A percentile compares a stretch with the other conserved stretches of the same genome.
These are phyloP conservation scores for Pontederia crassipes DNA, from an alignment of 176 grass and related monocot genomes.

Conservation along the genomic window DNA sequence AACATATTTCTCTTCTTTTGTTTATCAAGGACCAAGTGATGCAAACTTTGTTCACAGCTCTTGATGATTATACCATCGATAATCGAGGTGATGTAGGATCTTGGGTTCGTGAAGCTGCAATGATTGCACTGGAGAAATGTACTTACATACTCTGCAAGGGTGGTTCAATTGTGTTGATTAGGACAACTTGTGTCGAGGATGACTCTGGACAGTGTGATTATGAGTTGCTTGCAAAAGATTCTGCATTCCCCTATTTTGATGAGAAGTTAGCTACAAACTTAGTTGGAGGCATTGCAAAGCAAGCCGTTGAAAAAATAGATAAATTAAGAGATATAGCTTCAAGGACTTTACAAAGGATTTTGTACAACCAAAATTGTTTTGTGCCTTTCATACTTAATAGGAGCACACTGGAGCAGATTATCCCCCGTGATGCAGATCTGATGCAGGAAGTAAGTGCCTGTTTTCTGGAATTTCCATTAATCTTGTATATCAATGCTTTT, in stretches of 20 bases:
- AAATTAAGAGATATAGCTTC: constrained; percentile 87
- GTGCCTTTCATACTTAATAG: constrained; percentile 60
- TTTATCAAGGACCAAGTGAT: constrained; percentile 68
- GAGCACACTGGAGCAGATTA: constrained; percentile 58
- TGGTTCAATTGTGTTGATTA: constrained; percentile 28
- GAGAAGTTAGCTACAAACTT: constrained; percentile 51
- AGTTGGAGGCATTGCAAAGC: constrained; percentile 70
- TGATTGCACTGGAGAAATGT: constrained; percentile 81
- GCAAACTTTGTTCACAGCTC: constrained; percentile 66
- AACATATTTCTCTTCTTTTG: constrained; percentile 37
- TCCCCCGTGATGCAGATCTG: constrained; percentile 49
- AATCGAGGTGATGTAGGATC: constrained; percentile 98
- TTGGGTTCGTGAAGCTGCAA: constrained; percentile 95
- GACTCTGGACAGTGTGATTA: constrained; percentile 16
- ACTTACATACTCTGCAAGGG: constrained; percentile 67
- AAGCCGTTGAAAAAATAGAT: constrained; percentile 92
- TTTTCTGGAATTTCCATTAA: not conserved
- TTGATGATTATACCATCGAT: constrained; percentile 87
- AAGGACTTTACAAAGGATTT: constrained; percentile 64
- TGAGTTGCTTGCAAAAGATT: constrained; percentile 25
- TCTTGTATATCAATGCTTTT: not conserved
- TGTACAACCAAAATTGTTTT: constrained; percentile 51
- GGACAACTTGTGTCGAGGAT: not conserved
- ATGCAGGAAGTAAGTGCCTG: constrained; percentile 63
- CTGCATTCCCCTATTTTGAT: constrained; percentile 33